Conservation (phyloP, 2,329 filamentous ascomycete genomes). For the Myrmaecium sp. region DNA sequence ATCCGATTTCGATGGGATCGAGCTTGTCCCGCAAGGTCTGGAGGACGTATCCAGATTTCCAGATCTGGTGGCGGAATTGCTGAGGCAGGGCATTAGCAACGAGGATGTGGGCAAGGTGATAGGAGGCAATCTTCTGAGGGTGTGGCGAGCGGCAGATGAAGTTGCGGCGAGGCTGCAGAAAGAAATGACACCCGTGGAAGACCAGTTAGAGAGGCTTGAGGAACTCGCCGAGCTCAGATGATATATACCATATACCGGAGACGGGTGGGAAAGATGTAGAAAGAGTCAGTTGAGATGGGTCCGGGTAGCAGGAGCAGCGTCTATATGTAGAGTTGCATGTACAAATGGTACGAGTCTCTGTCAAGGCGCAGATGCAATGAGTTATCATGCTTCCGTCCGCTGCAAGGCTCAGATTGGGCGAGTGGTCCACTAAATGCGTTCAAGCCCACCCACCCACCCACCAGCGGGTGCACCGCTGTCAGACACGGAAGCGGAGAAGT, state of each 20-base stretch:
- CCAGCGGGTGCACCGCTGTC: no score
- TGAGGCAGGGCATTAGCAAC: constrained; percentile 58
- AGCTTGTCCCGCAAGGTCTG: constrained; percentile 49
- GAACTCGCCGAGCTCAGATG: not conserved
- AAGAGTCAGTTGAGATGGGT: no score
- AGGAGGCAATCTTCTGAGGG: constrained; percentile 65
- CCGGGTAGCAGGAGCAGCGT: no score
- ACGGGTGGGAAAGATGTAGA: not conserved
- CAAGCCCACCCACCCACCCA: no score
- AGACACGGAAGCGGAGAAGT: no score
- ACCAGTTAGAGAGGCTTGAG: constrained; percentile 16
- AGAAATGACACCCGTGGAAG: constrained; percentile 25
- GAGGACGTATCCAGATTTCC: constrained; percentile 79
- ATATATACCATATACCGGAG: constrained; percentile 1
- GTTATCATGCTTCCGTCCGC: no score
- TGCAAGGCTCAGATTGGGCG: no score
- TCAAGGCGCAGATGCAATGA: no score
- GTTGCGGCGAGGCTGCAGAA: constrained; percentile 51
- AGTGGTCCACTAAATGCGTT: no score
- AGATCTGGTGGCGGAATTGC: constrained; percentile 55
- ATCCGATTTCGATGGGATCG: constrained; percentile 76
- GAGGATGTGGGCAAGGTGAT: constrained; percentile 57
- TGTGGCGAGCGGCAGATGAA: constrained; percentile 64
- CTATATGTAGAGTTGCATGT: no score
- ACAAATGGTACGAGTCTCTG: no score